Evolutionary conservation across 805 yeast genomes (phyloP).

Genomic region (Scheffersomyces stipitis): DNA sequence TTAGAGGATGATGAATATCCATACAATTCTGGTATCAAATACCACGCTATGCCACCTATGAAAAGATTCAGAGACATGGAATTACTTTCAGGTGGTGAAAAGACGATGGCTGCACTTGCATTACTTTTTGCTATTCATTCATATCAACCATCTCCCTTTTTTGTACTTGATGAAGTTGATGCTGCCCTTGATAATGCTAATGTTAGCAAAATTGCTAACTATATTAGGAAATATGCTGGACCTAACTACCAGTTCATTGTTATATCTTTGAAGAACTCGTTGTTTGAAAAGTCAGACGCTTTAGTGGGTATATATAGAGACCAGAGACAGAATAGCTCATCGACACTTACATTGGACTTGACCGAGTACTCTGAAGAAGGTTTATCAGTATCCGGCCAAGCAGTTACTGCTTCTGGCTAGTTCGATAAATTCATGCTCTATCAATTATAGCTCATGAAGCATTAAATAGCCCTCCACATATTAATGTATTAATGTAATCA

Average conservation of each 20-base stretch:
- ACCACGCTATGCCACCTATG: conserved; percentile 95
- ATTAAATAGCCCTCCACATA: no score
- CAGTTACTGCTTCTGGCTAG: no score
- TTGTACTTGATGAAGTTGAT: conserved; percentile 95
- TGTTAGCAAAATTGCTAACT: conserved; percentile 83
- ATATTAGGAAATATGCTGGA: conserved; percentile 72
- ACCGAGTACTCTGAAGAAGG: conserved; percentile 56
- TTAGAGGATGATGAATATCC: conserved; percentile 91
- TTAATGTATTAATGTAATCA: no score
- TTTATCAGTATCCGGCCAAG: no score
- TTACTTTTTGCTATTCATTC: conserved; percentile 88
- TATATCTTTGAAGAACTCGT: conserved; percentile 81
- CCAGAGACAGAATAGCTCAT: conserved; percentile 69
- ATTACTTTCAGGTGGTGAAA: conserved; percentile 92
- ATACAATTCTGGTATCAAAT: conserved; percentile 75
- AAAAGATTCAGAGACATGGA: conserved; percentile 93
- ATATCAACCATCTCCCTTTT: conserved; percentile 90
- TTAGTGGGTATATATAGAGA: conserved; percentile 91
- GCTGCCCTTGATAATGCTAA: conserved; percentile 93
- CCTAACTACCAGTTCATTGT: conserved; percentile 88
- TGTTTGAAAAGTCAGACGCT: conserved; percentile 87
- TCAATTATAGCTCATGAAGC: no score
- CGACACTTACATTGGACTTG: conserved; percentile 71
- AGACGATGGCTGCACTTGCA: conserved; percentile 94
- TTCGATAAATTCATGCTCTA: no score